A percentile compares a stretch with the other conserved stretches of the same genome.
Evolutionary conservation across 2,329 filamentous ascomycete genomes (phyloP).

Genomic region (Fusarium sp.): DNA sequence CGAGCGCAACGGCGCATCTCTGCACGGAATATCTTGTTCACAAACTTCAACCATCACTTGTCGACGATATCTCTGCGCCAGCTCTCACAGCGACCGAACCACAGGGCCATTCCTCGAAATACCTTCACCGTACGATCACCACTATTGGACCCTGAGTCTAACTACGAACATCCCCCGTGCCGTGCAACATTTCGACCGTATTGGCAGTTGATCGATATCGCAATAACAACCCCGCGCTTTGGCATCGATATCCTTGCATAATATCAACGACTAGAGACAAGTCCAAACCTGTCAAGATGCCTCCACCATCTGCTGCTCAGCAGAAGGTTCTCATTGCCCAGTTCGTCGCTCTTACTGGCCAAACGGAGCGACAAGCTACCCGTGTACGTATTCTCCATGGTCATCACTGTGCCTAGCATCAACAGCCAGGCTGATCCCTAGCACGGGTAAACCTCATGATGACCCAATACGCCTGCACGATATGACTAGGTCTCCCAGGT

Average conservation of each 20-base stretch:
- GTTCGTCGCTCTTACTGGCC: slow-evolving; percentile 60
- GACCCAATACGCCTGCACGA: slow-evolving; percentile 26
- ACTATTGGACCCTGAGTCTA: slow-evolving; percentile 7
- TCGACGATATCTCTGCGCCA: background rate
- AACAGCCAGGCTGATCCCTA: slow-evolving; percentile 14
- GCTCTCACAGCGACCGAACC: background rate
- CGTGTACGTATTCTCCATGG: slow-evolving; percentile 55
- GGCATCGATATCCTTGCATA: slow-evolving; percentile 3
- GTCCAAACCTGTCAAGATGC: slow-evolving; percentile 48
- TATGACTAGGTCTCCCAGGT: slow-evolving; percentile 11
- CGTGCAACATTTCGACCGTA: slow-evolving; percentile 9
- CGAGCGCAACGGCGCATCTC: slow-evolving; percentile 18
- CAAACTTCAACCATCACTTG: background rate
- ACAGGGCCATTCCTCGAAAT: background rate
- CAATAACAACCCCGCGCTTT: background rate
- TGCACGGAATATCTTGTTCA: background rate
- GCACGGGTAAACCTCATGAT: slow-evolving; percentile 17
- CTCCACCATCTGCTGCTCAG: slow-evolving; percentile 53
- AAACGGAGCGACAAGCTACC: slow-evolving; percentile 58
- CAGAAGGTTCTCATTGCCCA: slow-evolving; percentile 58
- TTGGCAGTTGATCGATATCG: background rate
- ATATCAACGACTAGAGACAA: slow-evolving; percentile 1
- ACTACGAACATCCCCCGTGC: slow-evolving; percentile 6
- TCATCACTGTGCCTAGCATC: slow-evolving; percentile 1
- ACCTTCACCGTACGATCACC: slow-evolving; percentile 7